Percentiles rank a stretch among this genome's conserved stretches.
These are phyloP conservation scores for Penicillium antarcticum DNA, from an alignment of 495 filamentous ascomycete species.

Conservation along the genomic window DNA sequence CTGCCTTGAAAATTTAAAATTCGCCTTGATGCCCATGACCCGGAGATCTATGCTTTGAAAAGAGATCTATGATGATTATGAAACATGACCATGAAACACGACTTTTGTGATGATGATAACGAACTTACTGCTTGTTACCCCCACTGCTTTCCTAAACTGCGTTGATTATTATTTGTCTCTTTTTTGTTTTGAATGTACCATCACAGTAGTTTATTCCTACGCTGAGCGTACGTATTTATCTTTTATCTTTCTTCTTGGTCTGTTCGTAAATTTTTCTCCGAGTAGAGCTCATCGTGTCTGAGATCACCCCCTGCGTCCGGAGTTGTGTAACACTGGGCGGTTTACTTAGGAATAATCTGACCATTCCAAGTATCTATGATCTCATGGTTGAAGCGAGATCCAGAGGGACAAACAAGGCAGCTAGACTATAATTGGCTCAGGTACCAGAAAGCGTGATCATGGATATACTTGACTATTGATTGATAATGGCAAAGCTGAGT, in stretches of 20 bases:
- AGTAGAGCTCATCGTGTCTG: neutral
- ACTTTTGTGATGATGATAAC: slow-evolving; percentile 1
- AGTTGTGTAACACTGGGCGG: no score
- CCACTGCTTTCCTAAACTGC: no score
- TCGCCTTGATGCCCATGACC: neutral
- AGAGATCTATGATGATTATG: slow-evolving; percentile 26
- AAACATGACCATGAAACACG: slow-evolving; percentile 13
- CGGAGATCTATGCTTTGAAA: slow-evolving; percentile 11
- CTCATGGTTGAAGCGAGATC: no score
- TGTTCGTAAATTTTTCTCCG: neutral
- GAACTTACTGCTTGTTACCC: no score
- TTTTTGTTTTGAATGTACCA: slow-evolving; percentile 22
- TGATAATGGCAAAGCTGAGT: no score
- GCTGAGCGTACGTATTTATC: neutral
- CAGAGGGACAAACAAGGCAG: no score
- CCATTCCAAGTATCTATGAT: no score
- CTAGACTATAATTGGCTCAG: no score
- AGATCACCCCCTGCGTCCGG: no score
- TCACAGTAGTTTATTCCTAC: slow-evolving; percentile 6
- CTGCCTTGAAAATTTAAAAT: neutral
- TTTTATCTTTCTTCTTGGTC: neutral
- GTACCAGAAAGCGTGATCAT: no score
- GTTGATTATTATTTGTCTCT: neutral
- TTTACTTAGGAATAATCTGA: no score
- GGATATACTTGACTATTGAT: no score